Evolutionary conservation across 2,329 filamentous ascomycete species (phyloP).

Genomic region (Calonectria pseudoturangicola): DNA sequence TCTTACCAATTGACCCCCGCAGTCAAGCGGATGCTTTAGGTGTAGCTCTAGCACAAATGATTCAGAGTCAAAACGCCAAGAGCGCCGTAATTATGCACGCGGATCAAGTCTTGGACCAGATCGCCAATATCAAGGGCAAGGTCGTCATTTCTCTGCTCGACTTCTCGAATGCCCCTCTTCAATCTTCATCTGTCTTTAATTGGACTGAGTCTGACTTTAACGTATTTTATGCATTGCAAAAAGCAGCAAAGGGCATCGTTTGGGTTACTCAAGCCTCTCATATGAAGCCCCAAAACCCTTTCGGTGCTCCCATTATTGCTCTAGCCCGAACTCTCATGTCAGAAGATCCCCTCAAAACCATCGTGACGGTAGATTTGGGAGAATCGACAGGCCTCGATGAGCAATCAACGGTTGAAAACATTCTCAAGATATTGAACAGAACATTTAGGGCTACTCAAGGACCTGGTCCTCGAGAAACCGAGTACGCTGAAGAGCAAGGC

Average conservation of each 20-base stretch:
- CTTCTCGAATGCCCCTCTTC: slow-evolving; percentile 52
- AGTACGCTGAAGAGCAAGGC: slow-evolving; percentile 64
- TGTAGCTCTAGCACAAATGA: neutral
- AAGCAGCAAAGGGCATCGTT: slow-evolving; percentile 62
- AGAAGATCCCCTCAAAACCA: slow-evolving; percentile 65
- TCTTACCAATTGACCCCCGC: slow-evolving; percentile 44
- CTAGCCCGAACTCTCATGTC: slow-evolving; percentile 69
- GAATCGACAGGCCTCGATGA: slow-evolving; percentile 46
- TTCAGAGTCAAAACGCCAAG: neutral
- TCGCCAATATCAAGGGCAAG: slow-evolving; percentile 48
- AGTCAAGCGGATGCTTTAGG: slow-evolving; percentile 8
- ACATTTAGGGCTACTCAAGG: slow-evolving; percentile 46
- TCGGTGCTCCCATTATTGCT: slow-evolving; percentile 64
- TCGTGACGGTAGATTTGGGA: slow-evolving; percentile 66
- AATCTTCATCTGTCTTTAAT: slow-evolving; percentile 59
- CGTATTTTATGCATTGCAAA: slow-evolving; percentile 63
- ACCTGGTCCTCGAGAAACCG: slow-evolving; percentile 59
- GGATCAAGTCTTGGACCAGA: slow-evolving; percentile 38
- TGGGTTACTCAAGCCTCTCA: slow-evolving; percentile 69
- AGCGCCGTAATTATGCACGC: slow-evolving; percentile 31
- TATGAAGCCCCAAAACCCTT: slow-evolving; percentile 59
- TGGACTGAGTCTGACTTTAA: slow-evolving; percentile 64
- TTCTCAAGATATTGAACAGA: slow-evolving; percentile 54
- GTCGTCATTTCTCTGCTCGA: slow-evolving; percentile 70
- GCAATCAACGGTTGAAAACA: slow-evolving; percentile 37